phyloP scores from a whole-genome alignment of 2,329 filamentous ascomycete genomes.

The Plenodomus tracheiphilus region DNA sequence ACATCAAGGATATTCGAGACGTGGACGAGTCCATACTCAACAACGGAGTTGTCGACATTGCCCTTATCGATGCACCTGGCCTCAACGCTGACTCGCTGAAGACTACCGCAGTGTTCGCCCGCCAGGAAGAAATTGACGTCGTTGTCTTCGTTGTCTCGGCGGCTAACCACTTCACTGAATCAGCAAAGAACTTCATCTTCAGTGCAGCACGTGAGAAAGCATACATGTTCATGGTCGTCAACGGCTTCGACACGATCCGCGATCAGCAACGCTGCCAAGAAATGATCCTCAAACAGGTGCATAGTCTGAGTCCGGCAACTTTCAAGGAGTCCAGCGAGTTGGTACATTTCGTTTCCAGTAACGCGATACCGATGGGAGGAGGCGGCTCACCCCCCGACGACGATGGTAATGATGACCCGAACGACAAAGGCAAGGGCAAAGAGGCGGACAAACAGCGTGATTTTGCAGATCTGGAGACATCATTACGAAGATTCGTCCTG shows the following conservation, averaged over 20 bases:
- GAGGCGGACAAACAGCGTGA: conserved; percentile 79
- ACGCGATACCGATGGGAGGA: conserved; percentile 76
- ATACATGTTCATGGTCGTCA: conserved; percentile 98
- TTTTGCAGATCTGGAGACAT: conserved; percentile 87
- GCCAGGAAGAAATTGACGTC: conserved; percentile 98
- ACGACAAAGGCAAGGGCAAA: conserved; percentile 67
- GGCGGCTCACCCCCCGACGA: conserved; percentile 37
- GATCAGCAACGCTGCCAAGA: conserved; percentile 91
- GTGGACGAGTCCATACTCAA: conserved; percentile 94
- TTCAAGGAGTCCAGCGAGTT: conserved; percentile 90
- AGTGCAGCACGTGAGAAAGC: conserved; percentile 95
- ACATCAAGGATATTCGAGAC: conserved; percentile 84
- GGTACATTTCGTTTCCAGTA: conserved; percentile 97
- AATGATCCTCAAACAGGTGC: conserved; percentile 89
- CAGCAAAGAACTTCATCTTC: conserved; percentile 96
- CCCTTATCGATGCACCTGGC: conserved; percentile 93
- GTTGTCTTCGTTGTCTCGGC: conserved; percentile 98
- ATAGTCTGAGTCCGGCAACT: conserved; percentile 84
- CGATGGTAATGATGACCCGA: conserved; percentile 49
- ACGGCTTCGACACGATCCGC: conserved; percentile 91
- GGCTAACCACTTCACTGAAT: conserved; percentile 96
- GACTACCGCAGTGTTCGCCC: conserved; percentile 94
- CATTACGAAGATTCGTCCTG: conserved; percentile 86
- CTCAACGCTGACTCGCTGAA: conserved; percentile 95
- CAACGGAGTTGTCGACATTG: conserved; percentile 97